A percentile compares a stretch with the other conserved stretches of the same genome.
These are phyloP conservation scores for Paramecium sonneborni DNA, from an alignment of 73 alveolate genomes.

Conservation along the genomic window DNA sequence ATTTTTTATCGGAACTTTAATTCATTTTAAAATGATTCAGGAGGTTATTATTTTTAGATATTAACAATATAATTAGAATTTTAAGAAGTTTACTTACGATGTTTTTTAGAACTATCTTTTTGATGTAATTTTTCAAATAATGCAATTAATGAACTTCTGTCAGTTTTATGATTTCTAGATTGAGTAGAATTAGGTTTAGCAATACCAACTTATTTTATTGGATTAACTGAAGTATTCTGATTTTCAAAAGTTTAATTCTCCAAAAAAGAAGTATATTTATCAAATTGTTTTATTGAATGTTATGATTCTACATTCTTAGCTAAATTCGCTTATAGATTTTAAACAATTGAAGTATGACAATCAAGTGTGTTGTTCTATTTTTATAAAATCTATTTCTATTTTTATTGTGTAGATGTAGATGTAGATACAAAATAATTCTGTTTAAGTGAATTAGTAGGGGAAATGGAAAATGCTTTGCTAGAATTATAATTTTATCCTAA, in stretches of 20 bases:
- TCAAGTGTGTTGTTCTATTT: background rate
- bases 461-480: background rate
- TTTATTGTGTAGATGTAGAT: background rate
- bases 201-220: background rate
- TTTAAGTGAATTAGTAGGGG: constrained; percentile 8
- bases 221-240: background rate
- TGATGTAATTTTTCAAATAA: constrained; percentile 26
- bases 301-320: background rate
- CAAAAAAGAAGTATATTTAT: background rate
- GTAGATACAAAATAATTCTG: constrained; percentile 9
- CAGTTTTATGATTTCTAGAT: background rate
- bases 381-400: background rate
- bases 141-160: constrained; percentile 1
- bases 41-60: background rate
- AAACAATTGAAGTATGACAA: background rate
- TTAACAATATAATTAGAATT: background rate
- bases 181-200: background rate
- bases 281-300: background rate
- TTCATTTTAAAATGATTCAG: background rate
- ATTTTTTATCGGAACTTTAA: background rate
- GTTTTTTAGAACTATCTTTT: background rate
- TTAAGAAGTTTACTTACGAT: background rate
- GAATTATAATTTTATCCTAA: background rate
- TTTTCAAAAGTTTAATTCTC: constrained; percentile 18
- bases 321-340: background rate